These are phyloP conservation scores for Paulinella micropora DNA, from an alignment of 78 protist genomes.

Conservation along the genomic window DNA sequence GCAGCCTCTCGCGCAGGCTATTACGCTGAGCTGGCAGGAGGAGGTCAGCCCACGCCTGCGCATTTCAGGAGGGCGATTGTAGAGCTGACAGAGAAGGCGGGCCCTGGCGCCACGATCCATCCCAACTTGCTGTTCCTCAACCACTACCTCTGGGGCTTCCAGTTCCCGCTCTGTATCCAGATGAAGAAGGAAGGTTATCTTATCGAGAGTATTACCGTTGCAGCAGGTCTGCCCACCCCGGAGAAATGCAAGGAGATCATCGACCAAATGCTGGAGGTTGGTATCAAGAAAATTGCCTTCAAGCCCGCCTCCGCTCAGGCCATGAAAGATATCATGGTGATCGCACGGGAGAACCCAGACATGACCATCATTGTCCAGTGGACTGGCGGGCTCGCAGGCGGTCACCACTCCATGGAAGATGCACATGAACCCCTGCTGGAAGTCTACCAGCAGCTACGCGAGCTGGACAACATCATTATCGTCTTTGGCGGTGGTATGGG, in stretches of 20 bases:
- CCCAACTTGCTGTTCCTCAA: constrained; percentile 51
- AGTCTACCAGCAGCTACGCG: constrained; percentile 36
- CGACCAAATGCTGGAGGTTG: not conserved
- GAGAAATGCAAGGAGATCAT: constrained; percentile 41
- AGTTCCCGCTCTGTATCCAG: constrained; percentile 31
- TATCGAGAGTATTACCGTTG: constrained; percentile 38
- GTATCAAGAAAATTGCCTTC: constrained; percentile 37
- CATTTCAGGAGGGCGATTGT: not conserved
- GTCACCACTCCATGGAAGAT: constrained; percentile 56
- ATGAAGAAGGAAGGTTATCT: constrained; percentile 26
- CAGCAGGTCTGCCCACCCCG: constrained; percentile 51
- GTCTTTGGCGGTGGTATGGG: constrained; percentile 42
- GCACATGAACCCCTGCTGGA: constrained; percentile 40
- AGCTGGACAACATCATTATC: constrained; percentile 27
- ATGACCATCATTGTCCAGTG: constrained; percentile 43
- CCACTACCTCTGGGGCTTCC: constrained; percentile 42
- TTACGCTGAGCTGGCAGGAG: constrained; percentile 41
- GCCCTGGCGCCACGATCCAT: constrained; percentile 28
- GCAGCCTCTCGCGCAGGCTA: constrained; percentile 37
- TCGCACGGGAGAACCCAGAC: constrained; percentile 27
- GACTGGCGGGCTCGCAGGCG: constrained; percentile 58
- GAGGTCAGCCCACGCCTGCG: constrained; percentile 19
- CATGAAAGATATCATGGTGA: constrained; percentile 25
- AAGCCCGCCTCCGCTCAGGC: constrained; percentile 42
- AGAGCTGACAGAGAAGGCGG: constrained; percentile 3